Evolutionary conservation across 495 filamentous ascomycete species (phyloP), one percentile per base, ranked within the genome.

Genomic region (Glarea lozoyensis): DNA sequence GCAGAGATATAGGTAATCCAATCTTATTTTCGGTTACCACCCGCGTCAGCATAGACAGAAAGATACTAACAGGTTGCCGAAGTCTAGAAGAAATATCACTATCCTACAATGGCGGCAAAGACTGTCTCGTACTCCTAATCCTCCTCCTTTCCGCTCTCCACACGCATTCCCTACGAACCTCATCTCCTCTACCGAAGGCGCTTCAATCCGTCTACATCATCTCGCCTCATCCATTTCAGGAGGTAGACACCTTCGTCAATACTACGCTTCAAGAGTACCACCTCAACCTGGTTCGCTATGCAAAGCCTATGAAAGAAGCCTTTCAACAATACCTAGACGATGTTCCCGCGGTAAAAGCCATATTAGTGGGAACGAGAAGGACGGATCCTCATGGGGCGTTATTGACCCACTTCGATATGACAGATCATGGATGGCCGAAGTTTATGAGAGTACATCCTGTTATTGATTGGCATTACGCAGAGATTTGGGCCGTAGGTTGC

Each of bases 21-120:
- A 33, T 23, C 19, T 38, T 20, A n/a, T 37, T 42, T 31, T 24
- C 5, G 16, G 11, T 24, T 10, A 18, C n/a, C 9, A 35, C 15
- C 12, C n/a, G 25, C n/a, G n/a, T n/a, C n/a, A n/a, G n/a, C n/a
- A n/a, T n/a, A n/a, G n/a, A n/a, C n/a, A n/a, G n/a, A n/a, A n/a
- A n/a, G n/a, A n/a, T n/a, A n/a, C n/a, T n/a, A n/a, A n/a, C n/a
- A n/a, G n/a, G n/a, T n/a, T n/a, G n/a, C n/a, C n/a, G n/a, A 48
- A 88, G 85, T 38, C 75, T 82, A 42, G 67, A 81, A 36, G 73
- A 93, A 50, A 69, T 97, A 35, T 88, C 90, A 9, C 69, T 98
- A 45, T 93, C 93, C 36, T 98, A 95, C 60, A 98, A 98, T 52
- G 92, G 92, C 64, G 92, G 92, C 33, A 98, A 98, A 61, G 92